phyloP scores from a whole-genome alignment of 2,329 filamentous ascomycete genomes.

The Penicillium brasilianum region DNA sequence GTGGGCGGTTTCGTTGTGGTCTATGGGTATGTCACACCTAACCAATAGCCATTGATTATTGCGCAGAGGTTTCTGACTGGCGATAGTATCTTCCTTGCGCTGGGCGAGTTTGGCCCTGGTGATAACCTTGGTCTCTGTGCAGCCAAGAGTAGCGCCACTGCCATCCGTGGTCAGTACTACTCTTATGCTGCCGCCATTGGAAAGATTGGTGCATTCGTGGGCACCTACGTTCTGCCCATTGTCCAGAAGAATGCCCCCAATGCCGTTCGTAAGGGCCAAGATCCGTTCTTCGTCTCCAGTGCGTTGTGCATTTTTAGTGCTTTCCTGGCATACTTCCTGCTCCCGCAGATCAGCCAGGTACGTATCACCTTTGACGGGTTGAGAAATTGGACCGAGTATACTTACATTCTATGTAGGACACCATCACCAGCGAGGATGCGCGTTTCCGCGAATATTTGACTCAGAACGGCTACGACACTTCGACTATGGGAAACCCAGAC shows the following conservation, averaged over 20 bases:
- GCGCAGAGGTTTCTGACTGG: not conserved
- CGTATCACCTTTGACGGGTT: not conserved
- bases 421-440: conserved; percentile 76
- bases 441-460: conserved; percentile 76
- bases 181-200: conserved; percentile 55
- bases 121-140: conserved; percentile 90
- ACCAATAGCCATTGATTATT: not conserved
- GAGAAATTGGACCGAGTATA: not conserved
- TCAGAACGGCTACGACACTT: conserved; percentile 75
- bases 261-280: conserved; percentile 69
- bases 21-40: conserved; percentile 59
- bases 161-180: conserved; percentile 79
- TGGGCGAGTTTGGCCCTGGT: conserved; percentile 83
- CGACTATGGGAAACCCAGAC: conserved; percentile 55
- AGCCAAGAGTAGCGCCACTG: conserved; percentile 85
- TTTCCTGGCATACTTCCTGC: conserved; percentile 65
- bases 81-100: conserved; percentile 68
- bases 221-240: conserved; percentile 79
- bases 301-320: conserved; percentile 78
- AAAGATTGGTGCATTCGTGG: conserved; percentile 73
- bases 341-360: conserved; percentile 73
- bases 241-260: conserved; percentile 64
- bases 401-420: conserved; percentile 64
- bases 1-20: conserved; percentile 79
- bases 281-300: conserved; percentile 87